Percentiles rank a stretch among this genome's conserved stretches.
Evolutionary conservation across 768 basidiomycete species (phyloP).

Genomic region (Rhizopogon vinicolor): DNA sequence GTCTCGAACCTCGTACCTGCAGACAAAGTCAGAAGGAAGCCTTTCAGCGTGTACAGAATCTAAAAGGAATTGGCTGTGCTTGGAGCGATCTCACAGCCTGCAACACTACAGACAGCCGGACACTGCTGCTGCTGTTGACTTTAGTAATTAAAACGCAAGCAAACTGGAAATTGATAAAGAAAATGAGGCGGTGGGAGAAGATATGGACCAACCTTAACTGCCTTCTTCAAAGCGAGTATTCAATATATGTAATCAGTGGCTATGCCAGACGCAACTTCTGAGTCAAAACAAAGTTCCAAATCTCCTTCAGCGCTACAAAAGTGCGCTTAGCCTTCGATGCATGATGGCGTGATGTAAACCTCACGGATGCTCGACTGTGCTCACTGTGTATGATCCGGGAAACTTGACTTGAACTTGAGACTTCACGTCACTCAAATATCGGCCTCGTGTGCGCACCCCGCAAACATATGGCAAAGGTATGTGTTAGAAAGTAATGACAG

Average conservation of each 20-base stretch:
- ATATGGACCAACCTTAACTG: too few relatives aligned
- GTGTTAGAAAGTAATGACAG: not conserved
- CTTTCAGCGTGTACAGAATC: not conserved
- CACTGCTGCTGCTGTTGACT: not conserved
- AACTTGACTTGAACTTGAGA: not conserved
- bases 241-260: slow-evolving; percentile 17
- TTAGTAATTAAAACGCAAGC: not conserved
- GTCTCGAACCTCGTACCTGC: not conserved
- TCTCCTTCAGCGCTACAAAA: too few relatives aligned
- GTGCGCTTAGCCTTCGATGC: not conserved
- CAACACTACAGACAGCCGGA: not conserved
- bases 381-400: not conserved
- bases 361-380: too few relatives aligned
- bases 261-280: not conserved
- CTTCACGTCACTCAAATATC: not conserved
- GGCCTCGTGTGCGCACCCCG: too few relatives aligned
- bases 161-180: not conserved
- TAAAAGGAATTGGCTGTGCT: not conserved
- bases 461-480: not conserved
- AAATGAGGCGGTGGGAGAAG: slow-evolving; percentile 8
- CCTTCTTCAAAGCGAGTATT: too few relatives aligned
- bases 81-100: not conserved
- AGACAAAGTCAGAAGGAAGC: not conserved
- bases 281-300: too few relatives aligned
- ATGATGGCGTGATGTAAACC: not conserved